Evolutionary conservation across 2,329 filamentous ascomycete genomes (phyloP), one percentile per base, ranked within the genome.

Genomic region (Xylariales sp.): DNA sequence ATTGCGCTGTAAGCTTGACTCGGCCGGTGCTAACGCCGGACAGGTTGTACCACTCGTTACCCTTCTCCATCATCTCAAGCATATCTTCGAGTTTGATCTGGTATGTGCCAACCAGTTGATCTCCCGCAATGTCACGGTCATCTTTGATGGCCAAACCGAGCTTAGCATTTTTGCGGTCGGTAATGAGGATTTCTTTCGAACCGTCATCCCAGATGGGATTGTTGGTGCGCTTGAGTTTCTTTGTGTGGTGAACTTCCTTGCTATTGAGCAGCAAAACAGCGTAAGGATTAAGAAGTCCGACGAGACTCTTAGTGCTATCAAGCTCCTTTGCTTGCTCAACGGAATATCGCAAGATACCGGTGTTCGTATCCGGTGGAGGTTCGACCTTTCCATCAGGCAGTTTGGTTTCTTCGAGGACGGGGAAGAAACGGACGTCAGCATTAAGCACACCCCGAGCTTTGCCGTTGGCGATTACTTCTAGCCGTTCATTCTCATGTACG

Each of bases 291-390:
- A 99, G 90, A 70, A 91, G 87, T 36, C 96, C 96, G 68, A 98
- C 90, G 77, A 99, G 83, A 80, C 94, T 97, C 89, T 96, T 97
- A 72, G 89, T 92, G 58, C 91, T 91, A 76, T 99, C 96, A 39
- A 99, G 87, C 74, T 98, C 95, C 84, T 99, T 99, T 72, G 94
- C 95, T 80, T 97, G 95, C 78, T 97, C 94, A 60, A 99, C 88
- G 0, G 92, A 97, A 80, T 97, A 97, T 69, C 93, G 91, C 70
- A 94, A 89, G 77, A 99, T 97, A 84, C 96, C 97, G 23, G 95
- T 97, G 76, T 95, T 95, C 16, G 93, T 91, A 75, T 97, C 94
- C 32, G 95, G 95, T 0, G 93, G 88, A 2, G 94, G 93, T 74
- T 93, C 91, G 53, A 88, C 82, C 68, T 89, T 93, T 60, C 95